A percentile compares a stretch with the other conserved stretches of the same genome.
Conservation (phyloP, 306 rosid species). For the Prunus armeniaca region DNA sequence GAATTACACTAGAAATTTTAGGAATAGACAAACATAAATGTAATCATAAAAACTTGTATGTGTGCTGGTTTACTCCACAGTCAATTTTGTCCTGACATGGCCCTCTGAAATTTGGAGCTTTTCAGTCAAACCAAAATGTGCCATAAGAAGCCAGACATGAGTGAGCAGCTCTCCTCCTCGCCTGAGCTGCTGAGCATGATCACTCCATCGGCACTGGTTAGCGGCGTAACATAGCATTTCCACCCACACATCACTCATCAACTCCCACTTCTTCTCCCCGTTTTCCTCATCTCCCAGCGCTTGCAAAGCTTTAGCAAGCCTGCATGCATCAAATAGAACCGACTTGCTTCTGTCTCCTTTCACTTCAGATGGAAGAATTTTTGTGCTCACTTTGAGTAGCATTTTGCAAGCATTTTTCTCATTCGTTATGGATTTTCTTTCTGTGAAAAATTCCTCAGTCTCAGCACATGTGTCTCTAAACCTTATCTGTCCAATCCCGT, state of each 20-base stretch:
- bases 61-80: not conserved
- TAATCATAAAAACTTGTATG: no score
- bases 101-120: slow-evolving; percentile 2
- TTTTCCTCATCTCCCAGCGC: not conserved
- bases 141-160: slow-evolving; percentile 37
- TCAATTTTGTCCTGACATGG: not conserved
- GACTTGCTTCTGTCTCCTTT: not conserved
- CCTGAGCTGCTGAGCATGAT: slow-evolving; percentile 14
- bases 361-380: not conserved
- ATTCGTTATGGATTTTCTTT: not conserved
- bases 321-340: not conserved
- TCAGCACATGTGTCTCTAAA: slow-evolving; percentile 32
- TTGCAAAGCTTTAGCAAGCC: not conserved
- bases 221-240: slow-evolving; percentile 1
- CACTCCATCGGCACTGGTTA: not conserved
- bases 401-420: not conserved
- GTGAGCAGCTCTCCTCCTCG: slow-evolving; percentile 22
- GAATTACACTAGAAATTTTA: no score
- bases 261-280: slow-evolving; percentile 4
- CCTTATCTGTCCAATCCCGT: not conserved
- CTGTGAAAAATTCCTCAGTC: slow-evolving; percentile 12
- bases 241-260: slow-evolving; percentile 16
- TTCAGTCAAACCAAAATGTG: slow-evolving; percentile 29
- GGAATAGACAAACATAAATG: no score
- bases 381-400: not conserved